Evolutionary conservation across 192 early-diverging fungal species (phyloP).

Genomic region (Entomortierella chlamydospora): DNA sequence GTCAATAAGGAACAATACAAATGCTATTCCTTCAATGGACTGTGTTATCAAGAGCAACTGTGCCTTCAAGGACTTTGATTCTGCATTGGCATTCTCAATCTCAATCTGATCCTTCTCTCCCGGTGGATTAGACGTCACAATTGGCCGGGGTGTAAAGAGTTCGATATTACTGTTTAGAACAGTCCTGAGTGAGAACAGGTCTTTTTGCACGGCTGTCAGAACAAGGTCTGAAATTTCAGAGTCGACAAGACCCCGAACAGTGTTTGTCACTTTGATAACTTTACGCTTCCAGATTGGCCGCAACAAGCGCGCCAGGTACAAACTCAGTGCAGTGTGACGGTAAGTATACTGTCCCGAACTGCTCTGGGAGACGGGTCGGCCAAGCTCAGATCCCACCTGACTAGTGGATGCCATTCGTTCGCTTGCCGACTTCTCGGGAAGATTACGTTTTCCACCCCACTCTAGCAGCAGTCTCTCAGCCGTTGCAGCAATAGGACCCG

Average conservation of each 20-base stretch:
- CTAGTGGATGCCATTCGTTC: conserved; percentile 15
- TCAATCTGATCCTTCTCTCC: conserved; percentile 50
- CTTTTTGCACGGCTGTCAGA: conserved; percentile 42
- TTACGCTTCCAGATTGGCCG: conserved; percentile 78
- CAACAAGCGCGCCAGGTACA: conserved; percentile 80
- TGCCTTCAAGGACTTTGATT: conserved; percentile 69
- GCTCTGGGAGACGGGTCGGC: conserved; percentile 42
- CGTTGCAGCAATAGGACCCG: conserved; percentile 34
- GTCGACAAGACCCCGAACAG: conserved; percentile 21
- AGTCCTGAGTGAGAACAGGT: conserved; percentile 29
- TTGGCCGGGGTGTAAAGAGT: conserved; percentile 28
- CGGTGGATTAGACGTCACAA: conserved; percentile 39
- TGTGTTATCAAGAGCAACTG: conserved; percentile 68
- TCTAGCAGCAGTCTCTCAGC: conserved; percentile 48
- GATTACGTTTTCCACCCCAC: conserved; percentile 46
- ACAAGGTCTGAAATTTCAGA: conserved; percentile 43
- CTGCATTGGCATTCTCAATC: conserved; percentile 56
- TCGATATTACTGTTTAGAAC: conserved; percentile 20
- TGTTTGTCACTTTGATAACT: conserved; percentile 35
- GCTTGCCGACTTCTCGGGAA: conserved; percentile 11
- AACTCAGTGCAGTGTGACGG: conserved; percentile 79
- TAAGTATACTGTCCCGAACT: conserved; percentile 68
- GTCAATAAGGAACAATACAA: conserved; percentile 73
- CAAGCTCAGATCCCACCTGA: conserved; percentile 44
- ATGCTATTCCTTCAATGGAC: conserved; percentile 73